These are phyloP conservation scores for Alternaria dauci DNA, from an alignment of 2,329 filamentous ascomycete genomes.

Conservation along the genomic window DNA sequence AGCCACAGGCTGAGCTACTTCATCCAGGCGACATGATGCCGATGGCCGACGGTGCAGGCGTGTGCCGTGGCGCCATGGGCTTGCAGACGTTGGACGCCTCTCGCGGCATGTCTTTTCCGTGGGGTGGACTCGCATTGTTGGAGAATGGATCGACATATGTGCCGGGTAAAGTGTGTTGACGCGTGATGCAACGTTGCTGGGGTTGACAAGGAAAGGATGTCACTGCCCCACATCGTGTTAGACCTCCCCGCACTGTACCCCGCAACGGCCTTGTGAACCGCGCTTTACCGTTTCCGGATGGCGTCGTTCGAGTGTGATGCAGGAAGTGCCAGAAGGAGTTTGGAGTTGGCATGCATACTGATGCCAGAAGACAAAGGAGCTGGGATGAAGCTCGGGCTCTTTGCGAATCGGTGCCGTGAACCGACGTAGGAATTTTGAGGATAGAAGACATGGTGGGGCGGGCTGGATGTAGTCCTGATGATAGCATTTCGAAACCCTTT, in stretches of 20 bases:
- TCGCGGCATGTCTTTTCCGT: constrained; percentile 14
- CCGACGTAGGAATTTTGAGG: not conserved
- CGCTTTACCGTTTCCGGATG: constrained; percentile 11
- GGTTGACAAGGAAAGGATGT: not conserved
- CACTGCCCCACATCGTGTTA: constrained; percentile 33
- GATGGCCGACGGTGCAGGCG: not conserved
- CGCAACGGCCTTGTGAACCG: constrained; percentile 19
- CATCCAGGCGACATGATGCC: constrained; percentile 24
- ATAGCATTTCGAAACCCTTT: not conserved
- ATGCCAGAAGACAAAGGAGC: not conserved
- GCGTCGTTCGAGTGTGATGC: not conserved
- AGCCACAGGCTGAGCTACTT: not conserved
- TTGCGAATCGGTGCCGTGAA: not conserved
- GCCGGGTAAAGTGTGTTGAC: constrained; percentile 24
- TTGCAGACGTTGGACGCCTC: constrained; percentile 1
- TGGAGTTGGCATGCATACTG: not conserved
- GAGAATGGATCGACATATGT: constrained; percentile 19
- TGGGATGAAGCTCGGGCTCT: not conserved
- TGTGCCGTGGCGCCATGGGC: constrained; percentile 9
- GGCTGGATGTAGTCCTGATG: not conserved
- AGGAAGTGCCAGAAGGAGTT: too few species aligned
- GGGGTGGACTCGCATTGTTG: not conserved
- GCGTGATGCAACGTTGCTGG: constrained; percentile 21
- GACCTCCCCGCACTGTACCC: constrained; percentile 33
- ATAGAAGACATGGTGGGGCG: not conserved